These are phyloP conservation scores for Schwanniomyces sp. DNA, from an alignment of 805 yeast genomes.

Conservation along the genomic window DNA sequence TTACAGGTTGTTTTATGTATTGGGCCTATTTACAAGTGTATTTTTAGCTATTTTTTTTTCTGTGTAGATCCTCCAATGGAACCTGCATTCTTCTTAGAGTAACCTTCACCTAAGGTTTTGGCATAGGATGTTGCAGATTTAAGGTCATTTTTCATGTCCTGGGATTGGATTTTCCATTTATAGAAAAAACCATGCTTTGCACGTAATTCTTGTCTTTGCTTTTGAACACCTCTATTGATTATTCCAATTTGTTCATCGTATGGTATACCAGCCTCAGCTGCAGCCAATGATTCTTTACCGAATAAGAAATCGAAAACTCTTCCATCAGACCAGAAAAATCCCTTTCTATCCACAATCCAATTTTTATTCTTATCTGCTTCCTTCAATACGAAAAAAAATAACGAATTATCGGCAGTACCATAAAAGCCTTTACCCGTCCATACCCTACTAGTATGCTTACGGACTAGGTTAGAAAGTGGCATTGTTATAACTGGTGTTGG, in stretches of 20 bases:
- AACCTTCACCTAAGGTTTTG: slow-evolving; percentile 4
- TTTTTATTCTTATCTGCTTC: slow-evolving; percentile 53
- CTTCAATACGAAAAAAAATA: slow-evolving; percentile 71
- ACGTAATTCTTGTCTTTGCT: slow-evolving; percentile 50
- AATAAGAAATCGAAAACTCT: slow-evolving; percentile 79
- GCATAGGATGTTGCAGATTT: slow-evolving; percentile 21
- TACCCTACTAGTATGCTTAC: slow-evolving; percentile 63
- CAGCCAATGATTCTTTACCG: slow-evolving; percentile 75
- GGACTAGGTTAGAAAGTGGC: slow-evolving; percentile 54
- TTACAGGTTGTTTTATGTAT: neutral
- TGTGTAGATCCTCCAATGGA: neutral
- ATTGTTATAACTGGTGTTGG: slow-evolving; percentile 74
- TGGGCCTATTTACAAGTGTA: neutral
- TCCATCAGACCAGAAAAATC: slow-evolving; percentile 93
- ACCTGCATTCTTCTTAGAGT: neutral
- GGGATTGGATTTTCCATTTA: slow-evolving; percentile 46
- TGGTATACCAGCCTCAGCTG: slow-evolving; percentile 69
- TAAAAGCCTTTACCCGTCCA: slow-evolving; percentile 90
- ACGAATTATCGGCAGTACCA: slow-evolving; percentile 73
- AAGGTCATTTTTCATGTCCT: slow-evolving; percentile 31
- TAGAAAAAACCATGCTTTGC: slow-evolving; percentile 61
- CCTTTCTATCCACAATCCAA: slow-evolving; percentile 81
- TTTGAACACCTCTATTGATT: slow-evolving; percentile 45
- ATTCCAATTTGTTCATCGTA: slow-evolving; percentile 59
- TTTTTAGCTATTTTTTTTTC: neutral